Base-by-base conservation (phyloP, 2,329 filamentous ascomycete genomes). In the Calonectria hawksworthii region DNA sequence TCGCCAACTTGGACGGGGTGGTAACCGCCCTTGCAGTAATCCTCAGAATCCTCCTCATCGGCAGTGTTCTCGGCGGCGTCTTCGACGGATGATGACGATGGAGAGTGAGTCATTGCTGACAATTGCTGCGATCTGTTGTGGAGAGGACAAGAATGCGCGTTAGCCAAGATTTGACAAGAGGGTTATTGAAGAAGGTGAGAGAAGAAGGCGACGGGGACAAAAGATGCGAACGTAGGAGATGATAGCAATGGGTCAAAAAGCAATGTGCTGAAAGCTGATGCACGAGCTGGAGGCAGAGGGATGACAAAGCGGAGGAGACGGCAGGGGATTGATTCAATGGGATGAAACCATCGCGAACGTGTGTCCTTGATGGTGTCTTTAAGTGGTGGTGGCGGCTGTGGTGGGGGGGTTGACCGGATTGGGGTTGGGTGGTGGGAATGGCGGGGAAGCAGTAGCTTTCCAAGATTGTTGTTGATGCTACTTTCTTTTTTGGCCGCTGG, bases 11-110 rank as follows among this genome's bases (percentile, higher is more conserved):
- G 91, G 65, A 99, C 97, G 3, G 97, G 97, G 84, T 99, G 97
- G 86, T 99, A 99, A 75, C 97, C 97, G 82, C 97, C 97, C 87
- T 99, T 99, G 91, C 96, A 98, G 89, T 99, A 99, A 86, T 99
- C 97, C 87, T 99, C 96, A 63, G 95, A 98, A 86, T 99, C 97
- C 87, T 99, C 97, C 87, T 99, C 97, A 84, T 99, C 97, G 83
- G 96, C 96, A 50, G 96, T 98, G 84, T 97, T 96, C 82, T 98
- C 96, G 85, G 94, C 92, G 80, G 92, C 90, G 84, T 98, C 96
- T 86, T 96, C 96, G 80, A 92, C 93, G 61, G 94, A 94, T 75
- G 93, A 95, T 71, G 94, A 94, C 68, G 94, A 94, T 74, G 95
- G 94, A 76, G 95, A 96, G 81, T 93, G 89, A 87, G 93, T 86